phyloP scores from a whole-genome alignment of 2,329 filamentous ascomycete genomes.

The Cadophora gregata region DNA sequence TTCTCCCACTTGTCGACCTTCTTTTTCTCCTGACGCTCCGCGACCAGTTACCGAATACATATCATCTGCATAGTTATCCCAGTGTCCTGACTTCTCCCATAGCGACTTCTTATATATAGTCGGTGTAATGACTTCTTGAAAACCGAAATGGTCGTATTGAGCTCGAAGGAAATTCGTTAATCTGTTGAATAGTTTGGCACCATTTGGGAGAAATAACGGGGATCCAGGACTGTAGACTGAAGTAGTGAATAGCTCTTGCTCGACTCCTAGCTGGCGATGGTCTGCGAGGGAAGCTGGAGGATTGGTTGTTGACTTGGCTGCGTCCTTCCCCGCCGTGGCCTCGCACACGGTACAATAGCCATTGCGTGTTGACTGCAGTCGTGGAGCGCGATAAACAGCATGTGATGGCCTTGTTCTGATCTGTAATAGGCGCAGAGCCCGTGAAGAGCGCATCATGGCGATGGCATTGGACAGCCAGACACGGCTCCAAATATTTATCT shows the following conservation, averaged over 20 bases:
- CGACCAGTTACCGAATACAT: conserved; percentile 81
- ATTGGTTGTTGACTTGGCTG: conserved; percentile 27
- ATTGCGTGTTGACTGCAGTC: conserved; percentile 29
- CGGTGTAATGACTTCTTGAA: conserved; percentile 86
- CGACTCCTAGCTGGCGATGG: conserved; percentile 64
- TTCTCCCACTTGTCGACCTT: conserved; percentile 55
- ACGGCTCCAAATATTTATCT: neutral
- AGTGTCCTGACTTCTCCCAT: conserved; percentile 85
- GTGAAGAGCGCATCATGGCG: conserved; percentile 42
- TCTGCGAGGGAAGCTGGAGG: conserved; percentile 48
- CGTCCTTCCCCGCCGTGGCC: conserved; percentile 19
- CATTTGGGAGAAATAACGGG: conserved; percentile 83
- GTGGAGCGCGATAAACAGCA: conserved; percentile 10
- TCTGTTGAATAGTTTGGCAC: conserved; percentile 82
- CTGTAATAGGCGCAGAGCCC: conserved; percentile 38
- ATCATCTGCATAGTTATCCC: conserved; percentile 89
- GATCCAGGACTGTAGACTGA: conserved; percentile 84
- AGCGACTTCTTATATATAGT: conserved; percentile 89
- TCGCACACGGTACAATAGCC: conserved; percentile 45
- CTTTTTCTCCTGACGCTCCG: conserved; percentile 39
- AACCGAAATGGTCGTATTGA: conserved; percentile 85
- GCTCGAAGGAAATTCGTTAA: conserved; percentile 81
- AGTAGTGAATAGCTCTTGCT: conserved; percentile 80
- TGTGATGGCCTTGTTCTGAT: conserved; percentile 27
- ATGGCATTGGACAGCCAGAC: conserved; percentile 16